Base-by-base conservation (phyloP, 306 rosid genomes). In the Fagus crenata region DNA sequence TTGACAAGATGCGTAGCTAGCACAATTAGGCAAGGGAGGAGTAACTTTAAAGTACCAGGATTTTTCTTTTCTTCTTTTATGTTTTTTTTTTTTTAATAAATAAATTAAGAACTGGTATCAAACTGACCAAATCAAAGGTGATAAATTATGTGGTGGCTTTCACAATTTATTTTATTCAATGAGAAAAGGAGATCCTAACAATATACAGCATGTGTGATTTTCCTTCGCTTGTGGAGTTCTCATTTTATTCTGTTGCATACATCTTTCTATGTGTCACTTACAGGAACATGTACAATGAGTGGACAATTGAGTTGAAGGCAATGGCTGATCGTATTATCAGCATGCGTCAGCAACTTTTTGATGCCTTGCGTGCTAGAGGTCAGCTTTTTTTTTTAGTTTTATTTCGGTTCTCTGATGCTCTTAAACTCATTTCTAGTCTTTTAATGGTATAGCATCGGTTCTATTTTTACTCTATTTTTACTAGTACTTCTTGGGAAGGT, bases 281-380 rank as follows among this genome's bases (percentile, higher is more conserved):
- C 81, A 96, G 99, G 83, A 83, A 89, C 67, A 70, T 96, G 91
- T 91, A 65, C 84, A 81, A 87, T 78, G 99, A 96, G 58, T 92
- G 99, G 99, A 96, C 98, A 40, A 9, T 91, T 80, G 99, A 96
- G 87, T 86, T 96, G 91, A 96, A 92, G 89, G 97, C 81, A 78
- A 96, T 96, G 99, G 99, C 99, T 75, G 98, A 96, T 77, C 95
- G 98, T 2, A 96, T 96, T 72, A 96, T 96, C 80, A 87, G 77
- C 87, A 96, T 96, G 98, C 99, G 97, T 42, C 91, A 87, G 58
- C 85, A 92, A 84, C 99, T 96, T 67, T 92, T 92, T 53, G 96
- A 92, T 72, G 92, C 99, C 86, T 84, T 96, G 76, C 59, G 40
- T 3, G 78, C 97, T 53, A 86, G 89, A 87, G 97, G 99, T 96